Evolutionary conservation across 345 rosid genomes (phyloP), one percentile per base, ranked within the genome.

Genomic region (Populus ilicifolia): DNA sequence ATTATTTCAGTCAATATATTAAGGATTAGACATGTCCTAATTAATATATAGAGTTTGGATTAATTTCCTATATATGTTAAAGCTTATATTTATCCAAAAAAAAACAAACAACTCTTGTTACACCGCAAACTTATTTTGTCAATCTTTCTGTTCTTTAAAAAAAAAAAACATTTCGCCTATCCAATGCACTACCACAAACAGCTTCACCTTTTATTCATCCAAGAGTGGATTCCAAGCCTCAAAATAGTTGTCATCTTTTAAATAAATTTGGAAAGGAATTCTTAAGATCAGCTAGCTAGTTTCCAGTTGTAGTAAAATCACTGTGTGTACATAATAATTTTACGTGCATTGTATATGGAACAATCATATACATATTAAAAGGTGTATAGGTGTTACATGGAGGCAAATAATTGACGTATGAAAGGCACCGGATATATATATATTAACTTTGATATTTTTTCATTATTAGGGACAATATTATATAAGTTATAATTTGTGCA

Each of bases 401-500:
- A 10, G 56, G 18, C 10, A 68, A 44, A 29, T 39, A 72, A 72
- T 59, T 8, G 41, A 10, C 10, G 69, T 44, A 61, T 59, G 36
- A 73, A 59, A 35, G 13, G 12, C 2, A 63, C 14, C 7, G 21
- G 10, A 38, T 27, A 35, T 27, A 33, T 33, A 33, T 52, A 52
- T 30, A 41, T 9, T 61, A 70, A 61, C 41, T 38, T 69, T 6
- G 35, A 61, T 21, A 39, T 50, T 46, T 17, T 27, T 39, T 12
- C 70, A 76, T 79, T 44, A 66, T 70, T 68, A 35, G 48, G 17
- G 70, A 20, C 36, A 61, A 38, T 36, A 67, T 23, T 69, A 35
- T 71, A 71, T 54, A 65, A 41, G 16, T 29, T 43, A 41, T 66
- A 39, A 73, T 73, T 67, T 25, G 30, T 76, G 73, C 72, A 77